These are phyloP conservation scores for Lagenidium sp. DNA, from an alignment of 352 stramenopile species.

Conservation along the genomic window DNA sequence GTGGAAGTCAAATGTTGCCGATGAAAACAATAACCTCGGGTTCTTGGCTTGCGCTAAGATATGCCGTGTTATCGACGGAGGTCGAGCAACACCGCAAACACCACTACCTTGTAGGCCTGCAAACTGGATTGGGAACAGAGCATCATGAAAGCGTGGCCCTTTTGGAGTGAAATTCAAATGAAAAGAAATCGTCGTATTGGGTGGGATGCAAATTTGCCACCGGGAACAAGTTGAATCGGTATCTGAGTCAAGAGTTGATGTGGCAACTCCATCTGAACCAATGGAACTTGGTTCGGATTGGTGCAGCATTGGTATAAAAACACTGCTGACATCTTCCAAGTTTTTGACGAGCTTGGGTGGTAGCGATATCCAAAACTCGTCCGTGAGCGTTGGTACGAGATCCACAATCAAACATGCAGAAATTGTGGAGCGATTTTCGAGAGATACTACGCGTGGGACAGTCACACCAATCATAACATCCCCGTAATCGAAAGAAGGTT, in stretches of 20 bases:
- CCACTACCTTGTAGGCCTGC: too few relatives aligned
- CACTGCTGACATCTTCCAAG: slow-evolving; percentile 70
- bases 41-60: slow-evolving; percentile 42
- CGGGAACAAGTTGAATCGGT: slow-evolving; percentile 23
- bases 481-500: slow-evolving; percentile 54
- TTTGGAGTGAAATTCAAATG: slow-evolving; percentile 71
- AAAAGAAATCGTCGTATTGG: slow-evolving; percentile 56
- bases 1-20: slow-evolving; percentile 73
- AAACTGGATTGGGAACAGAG: slow-evolving; percentile 72
- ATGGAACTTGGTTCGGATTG: too few relatives aligned
- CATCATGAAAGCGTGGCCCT: slow-evolving; percentile 28
- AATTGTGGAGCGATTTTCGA: slow-evolving; percentile 83
- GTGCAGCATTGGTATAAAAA: slow-evolving; percentile 66
- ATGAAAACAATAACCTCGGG: slow-evolving; percentile 65
- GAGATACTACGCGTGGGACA: slow-evolving; percentile 40
- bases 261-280: background rate
- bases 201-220: slow-evolving; percentile 69
- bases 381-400: slow-evolving; percentile 26
- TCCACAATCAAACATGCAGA: slow-evolving; percentile 70
- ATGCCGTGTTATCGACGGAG: slow-evolving; percentile 24
- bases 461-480: slow-evolving; percentile 73
- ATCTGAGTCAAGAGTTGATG: background rate
- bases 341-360: slow-evolving; percentile 34
- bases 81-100: slow-evolving; percentile 17
- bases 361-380: slow-evolving; percentile 63